Evolutionary conservation across 2,329 filamentous ascomycete genomes (phyloP).

Genomic region (Arthrinium puccinioides): DNA sequence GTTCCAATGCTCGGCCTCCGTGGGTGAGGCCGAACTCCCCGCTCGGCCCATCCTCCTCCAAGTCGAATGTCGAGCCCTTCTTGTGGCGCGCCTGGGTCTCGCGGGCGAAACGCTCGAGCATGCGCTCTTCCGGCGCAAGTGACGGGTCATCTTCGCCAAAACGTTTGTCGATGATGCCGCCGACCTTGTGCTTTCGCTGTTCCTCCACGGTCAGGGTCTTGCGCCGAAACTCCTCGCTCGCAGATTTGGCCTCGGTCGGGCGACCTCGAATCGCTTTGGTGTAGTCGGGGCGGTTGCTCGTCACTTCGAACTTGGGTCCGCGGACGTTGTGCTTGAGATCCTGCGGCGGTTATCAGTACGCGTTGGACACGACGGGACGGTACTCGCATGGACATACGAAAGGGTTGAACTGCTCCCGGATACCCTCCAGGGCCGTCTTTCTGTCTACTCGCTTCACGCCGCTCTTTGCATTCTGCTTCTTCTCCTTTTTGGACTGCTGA

Average conservation of each 20-base stretch:
- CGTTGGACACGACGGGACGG: neutral
- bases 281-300: slow-evolving; percentile 55
- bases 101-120: slow-evolving; percentile 80
- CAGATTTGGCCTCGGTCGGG: slow-evolving; percentile 76
- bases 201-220: slow-evolving; percentile 85
- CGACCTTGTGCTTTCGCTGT: slow-evolving; percentile 82
- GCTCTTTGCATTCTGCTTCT: slow-evolving; percentile 64
- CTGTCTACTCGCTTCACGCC: slow-evolving; percentile 70
- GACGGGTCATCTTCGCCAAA: slow-evolving; percentile 94
- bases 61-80: slow-evolving; percentile 76
- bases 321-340: slow-evolving; percentile 72
- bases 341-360: neutral
- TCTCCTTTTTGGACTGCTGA: slow-evolving; percentile 93
- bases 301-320: slow-evolving; percentile 79
- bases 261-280: slow-evolving; percentile 59
- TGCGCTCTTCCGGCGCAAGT: slow-evolving; percentile 89
- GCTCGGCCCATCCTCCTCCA: slow-evolving; percentile 70
- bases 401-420: slow-evolving; percentile 95
- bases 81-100: slow-evolving; percentile 78
- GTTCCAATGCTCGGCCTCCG: slow-evolving; percentile 65
- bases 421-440: slow-evolving; percentile 70
- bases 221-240: slow-evolving; percentile 77
- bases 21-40: slow-evolving; percentile 71
- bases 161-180: slow-evolving; percentile 84
- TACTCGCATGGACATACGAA: slow-evolving; percentile 46